A percentile compares a stretch with the other conserved stretches of the same genome.
phyloP scores from a whole-genome alignment of 257 asterid genomes.

The Solanum piurae region DNA sequence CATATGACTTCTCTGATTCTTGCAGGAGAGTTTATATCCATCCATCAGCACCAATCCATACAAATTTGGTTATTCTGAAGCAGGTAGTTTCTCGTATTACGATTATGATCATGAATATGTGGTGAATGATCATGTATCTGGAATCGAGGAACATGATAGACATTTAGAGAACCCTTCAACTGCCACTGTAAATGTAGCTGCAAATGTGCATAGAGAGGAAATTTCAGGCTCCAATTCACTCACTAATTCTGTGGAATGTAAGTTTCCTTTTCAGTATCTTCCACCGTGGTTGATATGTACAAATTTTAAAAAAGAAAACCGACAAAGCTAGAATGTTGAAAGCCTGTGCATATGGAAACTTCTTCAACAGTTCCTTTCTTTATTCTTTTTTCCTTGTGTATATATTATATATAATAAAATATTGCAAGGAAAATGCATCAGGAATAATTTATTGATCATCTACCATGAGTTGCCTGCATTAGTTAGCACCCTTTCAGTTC shows the following conservation, averaged over 20 bases:
- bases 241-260: constrained; percentile 53
- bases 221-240: constrained; percentile 30
- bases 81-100: constrained; percentile 56
- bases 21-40: constrained; percentile 67
- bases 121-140: constrained; percentile 33
- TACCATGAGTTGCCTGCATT: background rate
- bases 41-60: constrained; percentile 39
- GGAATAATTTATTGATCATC: background rate
- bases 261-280: constrained; percentile 16
- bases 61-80: constrained; percentile 68
- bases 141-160: constrained; percentile 29
- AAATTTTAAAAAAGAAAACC: background rate
- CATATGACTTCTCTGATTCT: constrained; percentile 11
- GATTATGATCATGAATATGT: constrained; percentile 50
- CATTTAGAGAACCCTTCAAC: constrained; percentile 39
- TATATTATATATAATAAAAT: background rate
- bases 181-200: constrained; percentile 15
- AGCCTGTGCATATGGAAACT: background rate
- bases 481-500: background rate
- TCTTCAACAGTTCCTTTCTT: background rate
- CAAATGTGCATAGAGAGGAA: constrained; percentile 25
- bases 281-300: background rate
- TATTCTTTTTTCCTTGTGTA: background rate
- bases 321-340: background rate
- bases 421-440: background rate